Conservation (phyloP, 306 rosid genomes). For the Calophaca sinica region DNA sequence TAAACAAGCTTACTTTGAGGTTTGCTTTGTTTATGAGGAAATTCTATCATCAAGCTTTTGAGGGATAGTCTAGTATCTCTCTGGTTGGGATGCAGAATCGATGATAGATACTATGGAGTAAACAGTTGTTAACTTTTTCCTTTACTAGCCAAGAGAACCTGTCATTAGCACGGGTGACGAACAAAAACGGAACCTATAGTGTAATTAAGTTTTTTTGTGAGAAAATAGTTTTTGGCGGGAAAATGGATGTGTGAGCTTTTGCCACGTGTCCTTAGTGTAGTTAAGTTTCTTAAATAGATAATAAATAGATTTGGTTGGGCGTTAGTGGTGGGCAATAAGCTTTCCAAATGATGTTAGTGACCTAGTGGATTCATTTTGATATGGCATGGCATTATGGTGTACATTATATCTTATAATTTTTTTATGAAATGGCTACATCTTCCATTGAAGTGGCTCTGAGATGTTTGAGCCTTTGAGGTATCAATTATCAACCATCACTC, state of each 20-base stretch:
- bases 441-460: neutral
- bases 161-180: too few relatives aligned
- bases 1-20: conserved; percentile 20
- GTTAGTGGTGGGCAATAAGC: neutral
- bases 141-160: too few relatives aligned
- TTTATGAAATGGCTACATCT: neutral
- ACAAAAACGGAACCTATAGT: too few relatives aligned
- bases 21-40: conserved; percentile 14
- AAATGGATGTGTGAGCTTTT: too few relatives aligned
- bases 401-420: neutral
- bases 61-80: conserved; percentile 1
- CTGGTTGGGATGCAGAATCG: conserved; percentile 15
- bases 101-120: neutral
- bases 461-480: conserved; percentile 9
- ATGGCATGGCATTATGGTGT: neutral
- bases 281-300: too few relatives aligned
- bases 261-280: too few relatives aligned
- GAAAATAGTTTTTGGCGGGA: too few relatives aligned
- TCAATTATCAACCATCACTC: neutral
- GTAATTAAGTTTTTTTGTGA: too few relatives aligned
- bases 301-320: neutral
- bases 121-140: neutral
- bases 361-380: neutral
- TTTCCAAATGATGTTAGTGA: neutral
- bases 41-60: conserved; percentile 13